Evolutionary conservation across 805 yeast genomes (phyloP).

Genomic region (Kodamaea kakaduensis): DNA sequence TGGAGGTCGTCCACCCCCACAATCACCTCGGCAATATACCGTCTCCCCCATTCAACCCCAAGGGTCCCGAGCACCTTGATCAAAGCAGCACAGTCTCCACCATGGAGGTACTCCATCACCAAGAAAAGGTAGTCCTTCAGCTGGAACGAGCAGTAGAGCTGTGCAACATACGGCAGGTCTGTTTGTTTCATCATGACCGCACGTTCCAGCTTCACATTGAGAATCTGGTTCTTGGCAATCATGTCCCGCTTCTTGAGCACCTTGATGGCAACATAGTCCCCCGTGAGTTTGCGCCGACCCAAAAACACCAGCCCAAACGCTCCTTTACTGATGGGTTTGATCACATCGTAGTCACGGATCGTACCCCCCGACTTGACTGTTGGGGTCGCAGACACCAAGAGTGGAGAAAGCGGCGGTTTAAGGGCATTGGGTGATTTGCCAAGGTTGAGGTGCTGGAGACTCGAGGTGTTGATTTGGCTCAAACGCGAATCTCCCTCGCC

Average conservation of each 20-base stretch:
- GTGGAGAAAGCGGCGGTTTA: constrained; percentile 76
- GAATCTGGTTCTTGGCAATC: constrained; percentile 95
- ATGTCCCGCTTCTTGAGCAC: constrained; percentile 88
- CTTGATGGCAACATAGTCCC: constrained; percentile 94
- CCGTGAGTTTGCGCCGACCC: constrained; percentile 77
- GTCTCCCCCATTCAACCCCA: constrained; percentile 81
- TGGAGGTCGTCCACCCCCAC: constrained; percentile 91
- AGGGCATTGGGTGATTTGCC: constrained; percentile 8
- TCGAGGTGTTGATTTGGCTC: constrained; percentile 12
- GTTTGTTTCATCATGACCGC: constrained; percentile 98
- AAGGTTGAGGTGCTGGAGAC: constrained; percentile 3
- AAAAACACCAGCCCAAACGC: constrained; percentile 95
- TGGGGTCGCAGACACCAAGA: constrained; percentile 63
- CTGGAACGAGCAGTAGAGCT: constrained; percentile 82
- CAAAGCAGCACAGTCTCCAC: constrained; percentile 92
- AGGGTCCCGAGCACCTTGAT: constrained; percentile 76
- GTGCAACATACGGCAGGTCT: constrained; percentile 90
- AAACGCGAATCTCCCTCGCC: not conserved
- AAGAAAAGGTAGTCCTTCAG: constrained; percentile 79
- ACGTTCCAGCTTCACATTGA: constrained; percentile 90
- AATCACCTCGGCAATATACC: constrained; percentile 85
- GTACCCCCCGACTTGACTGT: constrained; percentile 58
- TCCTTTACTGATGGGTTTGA: constrained; percentile 93
- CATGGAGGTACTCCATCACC: constrained; percentile 95
- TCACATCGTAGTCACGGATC: constrained; percentile 81